Base-by-base conservation (phyloP, 2,329 filamentous ascomycete genomes). In the Stemphylium lycopersici region DNA sequence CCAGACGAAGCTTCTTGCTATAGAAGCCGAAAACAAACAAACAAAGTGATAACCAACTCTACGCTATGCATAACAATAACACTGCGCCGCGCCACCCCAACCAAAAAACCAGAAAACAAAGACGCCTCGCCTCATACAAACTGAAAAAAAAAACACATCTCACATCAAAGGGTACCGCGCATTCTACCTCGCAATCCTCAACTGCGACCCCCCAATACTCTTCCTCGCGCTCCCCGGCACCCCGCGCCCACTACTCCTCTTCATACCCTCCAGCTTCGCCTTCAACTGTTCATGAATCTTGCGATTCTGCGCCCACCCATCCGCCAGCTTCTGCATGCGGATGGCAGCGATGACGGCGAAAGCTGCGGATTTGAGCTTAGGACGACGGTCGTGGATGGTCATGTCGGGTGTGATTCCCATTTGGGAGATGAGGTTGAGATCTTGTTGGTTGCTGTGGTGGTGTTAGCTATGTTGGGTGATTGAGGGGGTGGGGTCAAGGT, bases 351-450 rank as follows among this genome's bases (percentile, higher is more conserved):
- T 73, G 10, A 86, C 72, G 51, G 79, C 76, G 26, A 78, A 63
- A 2, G 76, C 81, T 1, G 83, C 80, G 5, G 78, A 76, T 48
- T 79, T 78, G 45, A 86, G 70, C 3, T 75, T 76, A 3, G 76
- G 81, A 48, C 76, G 77, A 50, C 75, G 77, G 50, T 79, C 73
- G 13, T 77, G 73, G 36, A 79, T 71, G 1, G 77, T 78, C 18
- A 73, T 56, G 62, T 83, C 80, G 3, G 81, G 77, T 31, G 81
- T 83, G 59, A 90, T 85, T 59, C 90, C 91, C 81, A 97, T 96
- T 65, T 90, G 84, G 65, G 89, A 85, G 59, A 98, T 87, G 70
- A 97, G 89, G 47, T 87, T 86, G 55, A 98, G 87, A 73, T 98
- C 91, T 56, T 91, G 90, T 75, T 93, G 89, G 80, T 98, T 99